Percentiles rank a stretch among this genome's conserved stretches.
Evolutionary conservation across 495 filamentous ascomycete genomes (phyloP).

Genomic region (Pseudoneurospora amorphoporcata): DNA sequence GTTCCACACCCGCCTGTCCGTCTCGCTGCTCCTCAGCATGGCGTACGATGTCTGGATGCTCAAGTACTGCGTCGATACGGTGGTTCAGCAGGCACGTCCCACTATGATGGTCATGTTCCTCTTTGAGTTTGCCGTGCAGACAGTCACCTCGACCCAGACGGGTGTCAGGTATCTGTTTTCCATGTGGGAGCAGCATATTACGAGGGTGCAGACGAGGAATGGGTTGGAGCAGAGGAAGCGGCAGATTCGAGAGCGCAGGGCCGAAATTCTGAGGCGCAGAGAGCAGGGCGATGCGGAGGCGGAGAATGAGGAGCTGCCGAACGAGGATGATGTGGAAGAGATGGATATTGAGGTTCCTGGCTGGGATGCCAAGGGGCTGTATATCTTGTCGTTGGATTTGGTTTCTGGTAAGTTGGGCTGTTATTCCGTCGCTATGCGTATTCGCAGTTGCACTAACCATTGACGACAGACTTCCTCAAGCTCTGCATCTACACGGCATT

Average conservation of each 20-base stretch:
- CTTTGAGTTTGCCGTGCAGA: constrained; percentile 88
- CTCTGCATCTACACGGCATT: constrained; percentile 80
- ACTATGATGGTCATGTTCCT: constrained; percentile 99
- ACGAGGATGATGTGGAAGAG: constrained; percentile 76
- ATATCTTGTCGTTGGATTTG: constrained; percentile 83
- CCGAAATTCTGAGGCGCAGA: constrained; percentile 53
- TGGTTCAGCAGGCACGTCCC: constrained; percentile 74
- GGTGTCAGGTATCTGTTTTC: constrained; percentile 66
- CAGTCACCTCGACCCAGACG: constrained; percentile 71
- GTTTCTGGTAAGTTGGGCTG: constrained; percentile 49
- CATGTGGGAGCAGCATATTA: constrained; percentile 67
- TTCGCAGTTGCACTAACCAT: neutral
- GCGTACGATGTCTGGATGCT: constrained; percentile 69
- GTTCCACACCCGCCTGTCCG: constrained; percentile 75
- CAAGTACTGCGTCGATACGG: constrained; percentile 66
- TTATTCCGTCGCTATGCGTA: neutral
- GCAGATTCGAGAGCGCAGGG: constrained; percentile 47
- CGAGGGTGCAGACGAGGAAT: constrained; percentile 55
- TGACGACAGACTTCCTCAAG: constrained; percentile 69
- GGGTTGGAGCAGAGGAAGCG: constrained; percentile 51
- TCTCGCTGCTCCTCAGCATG: constrained; percentile 68
- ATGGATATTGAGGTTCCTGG: constrained; percentile 89
- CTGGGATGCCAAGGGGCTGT: constrained; percentile 94
- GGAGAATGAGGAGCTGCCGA: constrained; percentile 42
- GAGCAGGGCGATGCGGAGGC: constrained; percentile 34